Conservation (phyloP, 164 flowering plant species). For the Taxillus chinensis region DNA sequence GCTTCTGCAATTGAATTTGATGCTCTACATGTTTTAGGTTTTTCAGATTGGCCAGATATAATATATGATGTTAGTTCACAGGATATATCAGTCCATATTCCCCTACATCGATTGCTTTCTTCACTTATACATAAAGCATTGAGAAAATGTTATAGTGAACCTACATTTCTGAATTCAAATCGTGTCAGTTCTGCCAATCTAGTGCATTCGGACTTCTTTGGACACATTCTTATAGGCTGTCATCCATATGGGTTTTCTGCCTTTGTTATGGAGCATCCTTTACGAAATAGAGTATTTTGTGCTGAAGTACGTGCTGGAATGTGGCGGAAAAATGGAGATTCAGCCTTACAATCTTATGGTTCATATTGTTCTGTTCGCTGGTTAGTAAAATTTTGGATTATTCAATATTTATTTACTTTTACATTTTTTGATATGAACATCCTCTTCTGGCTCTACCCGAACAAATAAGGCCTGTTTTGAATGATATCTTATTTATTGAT, state of each 20-base stretch:
- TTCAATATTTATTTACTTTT: background rate
- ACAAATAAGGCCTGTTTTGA: background rate
- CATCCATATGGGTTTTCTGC: slow-evolving; percentile 84
- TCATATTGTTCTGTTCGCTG: slow-evolving; percentile 74
- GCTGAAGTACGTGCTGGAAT: slow-evolving; percentile 91
- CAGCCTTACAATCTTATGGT: slow-evolving; percentile 50
- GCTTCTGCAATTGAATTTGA: slow-evolving; percentile 30
- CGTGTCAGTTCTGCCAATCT: slow-evolving; percentile 15
- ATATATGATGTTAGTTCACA: slow-evolving; percentile 82
- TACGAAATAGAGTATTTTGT: slow-evolving; percentile 82
- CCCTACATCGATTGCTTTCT: slow-evolving; percentile 80
- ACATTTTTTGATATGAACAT: background rate
- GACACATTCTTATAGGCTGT: slow-evolving; percentile 43
- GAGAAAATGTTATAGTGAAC: slow-evolving; percentile 44
- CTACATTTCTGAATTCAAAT: slow-evolving; percentile 12
- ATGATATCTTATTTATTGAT: slow-evolving; percentile 2
- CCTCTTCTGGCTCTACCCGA: background rate
- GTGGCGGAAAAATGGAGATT: slow-evolving; percentile 94
- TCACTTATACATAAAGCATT: slow-evolving; percentile 51
- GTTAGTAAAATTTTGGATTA: slow-evolving; percentile 29
- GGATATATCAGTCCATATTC: slow-evolving; percentile 75
- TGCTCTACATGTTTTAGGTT: slow-evolving; percentile 35
- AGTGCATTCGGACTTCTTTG: slow-evolving; percentile 37
- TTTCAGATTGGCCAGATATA: slow-evolving; percentile 73
- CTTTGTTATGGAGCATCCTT: slow-evolving; percentile 84